Conservation (phyloP, 257 asterid species). For the Dorcoceras hygrometricum region DNA sequence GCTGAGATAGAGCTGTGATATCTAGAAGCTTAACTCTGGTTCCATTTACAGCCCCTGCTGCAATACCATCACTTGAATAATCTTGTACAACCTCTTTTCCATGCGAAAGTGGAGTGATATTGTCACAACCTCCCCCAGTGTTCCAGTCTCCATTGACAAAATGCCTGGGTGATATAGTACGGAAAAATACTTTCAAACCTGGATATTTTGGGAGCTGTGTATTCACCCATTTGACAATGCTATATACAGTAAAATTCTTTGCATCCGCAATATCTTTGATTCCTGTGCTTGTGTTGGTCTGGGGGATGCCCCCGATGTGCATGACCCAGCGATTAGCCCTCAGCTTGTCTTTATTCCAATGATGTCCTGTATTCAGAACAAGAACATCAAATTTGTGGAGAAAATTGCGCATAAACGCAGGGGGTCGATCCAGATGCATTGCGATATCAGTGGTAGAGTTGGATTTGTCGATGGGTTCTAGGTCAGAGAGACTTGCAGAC, state of each 20-base stretch:
- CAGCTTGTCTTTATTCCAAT: constrained; percentile 88
- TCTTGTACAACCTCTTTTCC: constrained; percentile 67
- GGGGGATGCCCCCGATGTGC: constrained; percentile 69
- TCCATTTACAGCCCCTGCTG: constrained; percentile 73
- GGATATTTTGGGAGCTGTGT: constrained; percentile 70
- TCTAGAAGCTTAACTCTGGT: constrained; percentile 62
- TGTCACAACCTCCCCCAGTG: constrained; percentile 89
- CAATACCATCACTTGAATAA: constrained; percentile 61
- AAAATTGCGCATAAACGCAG: constrained; percentile 57
- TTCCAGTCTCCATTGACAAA: constrained; percentile 95
- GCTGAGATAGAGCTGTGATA: constrained; percentile 68
- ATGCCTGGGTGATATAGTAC: constrained; percentile 84
- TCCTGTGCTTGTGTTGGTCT: constrained; percentile 35
- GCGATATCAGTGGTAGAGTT: constrained; percentile 50
- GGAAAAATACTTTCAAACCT: constrained; percentile 59
- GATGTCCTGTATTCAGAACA: constrained; percentile 90
- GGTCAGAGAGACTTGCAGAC: constrained; percentile 89
- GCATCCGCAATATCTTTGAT: constrained; percentile 57
- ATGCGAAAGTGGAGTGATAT: constrained; percentile 59
- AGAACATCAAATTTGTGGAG: constrained; percentile 62
- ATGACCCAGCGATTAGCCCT: constrained; percentile 78
- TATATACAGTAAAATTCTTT: constrained; percentile 60
- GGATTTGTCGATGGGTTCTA: constrained; percentile 56
- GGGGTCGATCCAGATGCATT: constrained; percentile 96
- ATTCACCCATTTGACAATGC: constrained; percentile 70